These are phyloP conservation scores for Nidula niveotomentosa DNA, from an alignment of 1,284 basidiomycete genomes.

Conservation along the genomic window DNA sequence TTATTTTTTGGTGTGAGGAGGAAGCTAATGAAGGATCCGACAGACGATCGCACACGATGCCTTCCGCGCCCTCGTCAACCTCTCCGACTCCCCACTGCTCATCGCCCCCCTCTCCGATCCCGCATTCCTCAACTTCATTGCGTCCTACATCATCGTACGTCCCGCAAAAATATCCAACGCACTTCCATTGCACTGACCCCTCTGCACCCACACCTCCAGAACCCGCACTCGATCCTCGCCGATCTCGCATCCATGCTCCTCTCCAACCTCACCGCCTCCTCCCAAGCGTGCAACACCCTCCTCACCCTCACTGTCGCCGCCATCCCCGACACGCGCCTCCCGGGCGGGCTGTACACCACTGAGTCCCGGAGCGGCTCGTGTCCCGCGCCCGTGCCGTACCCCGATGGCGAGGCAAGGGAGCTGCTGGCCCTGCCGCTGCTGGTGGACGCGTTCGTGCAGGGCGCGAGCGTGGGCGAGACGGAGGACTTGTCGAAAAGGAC, in stretches of 20 bases:
- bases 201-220: constrained; percentile 42
- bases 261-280: constrained; percentile 89
- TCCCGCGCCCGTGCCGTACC: constrained; percentile 61
- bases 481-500: constrained; percentile 45
- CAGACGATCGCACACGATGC: constrained; percentile 95
- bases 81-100: constrained; percentile 83
- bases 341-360: constrained; percentile 61
- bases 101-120: constrained; percentile 71
- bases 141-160: constrained; percentile 89
- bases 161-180: too few relatives aligned
- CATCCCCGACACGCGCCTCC: constrained; percentile 43
- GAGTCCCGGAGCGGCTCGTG: constrained; percentile 77
- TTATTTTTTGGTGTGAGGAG: background rate
- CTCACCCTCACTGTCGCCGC: constrained; percentile 70
- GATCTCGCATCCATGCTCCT: constrained; percentile 97
- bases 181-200: too few relatives aligned
- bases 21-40: constrained; percentile 8
- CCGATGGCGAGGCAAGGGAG: constrained; percentile 52
- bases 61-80: constrained; percentile 91
- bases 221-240: constrained; percentile 86
- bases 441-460: constrained; percentile 84
- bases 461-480: constrained; percentile 48
- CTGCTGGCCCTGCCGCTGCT: constrained; percentile 74
- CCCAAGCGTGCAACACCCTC: constrained; percentile 67
- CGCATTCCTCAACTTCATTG: constrained; percentile 81